Base-by-base conservation (phyloP, 805 yeast genomes). In the Candida endomychidarum region DNA sequence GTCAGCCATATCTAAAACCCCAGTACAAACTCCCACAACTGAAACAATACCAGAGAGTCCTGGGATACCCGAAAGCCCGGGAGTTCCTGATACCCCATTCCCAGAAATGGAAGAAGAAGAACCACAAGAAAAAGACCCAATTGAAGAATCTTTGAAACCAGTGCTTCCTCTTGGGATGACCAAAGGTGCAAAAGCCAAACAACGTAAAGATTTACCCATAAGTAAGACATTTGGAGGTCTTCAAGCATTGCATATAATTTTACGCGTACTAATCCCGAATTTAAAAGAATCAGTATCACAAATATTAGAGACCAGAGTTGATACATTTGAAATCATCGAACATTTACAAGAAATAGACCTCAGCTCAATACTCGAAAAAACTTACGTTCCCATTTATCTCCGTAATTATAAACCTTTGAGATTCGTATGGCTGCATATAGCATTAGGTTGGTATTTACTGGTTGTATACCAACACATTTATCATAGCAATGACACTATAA, bases 401-500 rank as follows among this genome's bases (percentile, higher is more conserved):
- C 8, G n/a, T 9, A 8, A 32, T 4, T 32, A 26, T 24, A 60
- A 60, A 21, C 51, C 73, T 3, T 62, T 83, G 46, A 66, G 56
- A 43, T 82, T 86, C 49, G 56, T 63, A 4, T 86, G 95, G 95
- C 73, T 77, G 27, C 64, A 63, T 38, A 53, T 70, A 17, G 79
- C 86, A 0, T 61, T 85, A 17, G 90, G 89, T 0, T 86, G 95
- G 95, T 86, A 86, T 58, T 70, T 74, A 27, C 73, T 84, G 4
- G 63, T 83, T 8, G 51, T 86, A 18, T 83, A 86, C 81, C 78
- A 81, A 2, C 61, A 67, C 22, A 71, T 83, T 0, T 83, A 70
- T 49, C 48, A 55, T 38, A 45, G 63, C 4, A 25, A 43, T 5
- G 58, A 55, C 15, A 44, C 28, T 18, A 56, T 61, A 10, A 48